Conservation (phyloP, 345 rosid species). For the Corchorus capsularis region DNA sequence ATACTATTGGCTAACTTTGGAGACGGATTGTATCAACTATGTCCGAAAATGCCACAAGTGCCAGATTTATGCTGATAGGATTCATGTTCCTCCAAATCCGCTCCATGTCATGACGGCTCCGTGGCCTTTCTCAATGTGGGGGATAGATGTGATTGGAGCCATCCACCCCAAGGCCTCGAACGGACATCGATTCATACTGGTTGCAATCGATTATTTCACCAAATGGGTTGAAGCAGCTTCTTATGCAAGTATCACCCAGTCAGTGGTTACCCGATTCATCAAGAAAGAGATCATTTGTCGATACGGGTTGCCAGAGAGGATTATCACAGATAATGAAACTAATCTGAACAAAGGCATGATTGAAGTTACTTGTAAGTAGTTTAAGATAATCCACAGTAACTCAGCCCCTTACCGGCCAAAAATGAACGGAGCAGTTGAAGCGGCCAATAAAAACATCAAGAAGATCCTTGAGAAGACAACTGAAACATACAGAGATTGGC, state of each 20-base stretch:
- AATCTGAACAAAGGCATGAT: not conserved
- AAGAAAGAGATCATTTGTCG: not conserved
- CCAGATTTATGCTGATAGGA: not conserved
- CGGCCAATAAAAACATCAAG: no score
- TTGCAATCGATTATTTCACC: not conserved
- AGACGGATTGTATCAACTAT: no score
- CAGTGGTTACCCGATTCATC: not conserved
- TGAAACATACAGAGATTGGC: no score
- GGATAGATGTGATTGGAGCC: not conserved
- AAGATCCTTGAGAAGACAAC: no score
- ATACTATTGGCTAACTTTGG: no score
- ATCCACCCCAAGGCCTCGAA: not conserved
- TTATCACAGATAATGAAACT: not conserved
- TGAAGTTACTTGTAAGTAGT: not conserved
- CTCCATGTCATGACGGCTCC: not conserved
- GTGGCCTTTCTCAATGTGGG: not conserved
- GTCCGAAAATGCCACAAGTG: not conserved
- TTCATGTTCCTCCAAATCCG: not conserved
- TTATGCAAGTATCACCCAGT: not conserved
- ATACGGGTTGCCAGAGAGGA: not conserved
- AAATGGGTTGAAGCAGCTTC: not conserved
- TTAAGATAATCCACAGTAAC: not conserved
- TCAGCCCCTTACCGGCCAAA: not conserved
- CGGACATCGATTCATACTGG: not conserved
- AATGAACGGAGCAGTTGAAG: no score